Conservation (phyloP, 2,329 filamentous ascomycete species). For the Acrocalymma vagum region DNA sequence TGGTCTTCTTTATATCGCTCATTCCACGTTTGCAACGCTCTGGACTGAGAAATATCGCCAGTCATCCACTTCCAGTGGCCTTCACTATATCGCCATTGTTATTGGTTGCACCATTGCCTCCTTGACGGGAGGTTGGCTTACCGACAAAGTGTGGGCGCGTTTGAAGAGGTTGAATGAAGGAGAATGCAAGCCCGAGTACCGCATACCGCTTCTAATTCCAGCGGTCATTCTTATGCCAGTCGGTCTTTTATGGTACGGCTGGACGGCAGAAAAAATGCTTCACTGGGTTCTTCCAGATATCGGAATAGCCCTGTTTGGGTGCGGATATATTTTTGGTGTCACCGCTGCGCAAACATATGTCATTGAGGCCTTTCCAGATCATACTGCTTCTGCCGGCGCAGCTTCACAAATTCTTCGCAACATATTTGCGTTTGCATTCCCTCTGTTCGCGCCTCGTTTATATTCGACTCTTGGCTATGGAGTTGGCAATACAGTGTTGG, state of each 20-base stretch:
- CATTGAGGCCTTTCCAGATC: slow-evolving; percentile 64
- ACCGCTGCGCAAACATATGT: slow-evolving; percentile 65
- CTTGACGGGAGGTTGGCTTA: slow-evolving; percentile 50
- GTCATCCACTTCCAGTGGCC: slow-evolving; percentile 15
- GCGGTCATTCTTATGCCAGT: slow-evolving; percentile 32
- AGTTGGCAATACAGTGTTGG: slow-evolving; percentile 40
- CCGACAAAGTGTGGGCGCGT: slow-evolving; percentile 53
- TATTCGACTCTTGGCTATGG: slow-evolving; percentile 45
- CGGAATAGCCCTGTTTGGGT: slow-evolving; percentile 57
- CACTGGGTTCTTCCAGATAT: slow-evolving; percentile 64
- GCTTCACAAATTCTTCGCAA: slow-evolving; percentile 45
- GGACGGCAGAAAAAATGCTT: slow-evolving; percentile 59
- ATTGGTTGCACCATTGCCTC: slow-evolving; percentile 62
- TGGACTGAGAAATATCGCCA: slow-evolving; percentile 30
- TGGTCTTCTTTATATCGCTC: slow-evolving; percentile 39
- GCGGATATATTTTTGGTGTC: slow-evolving; percentile 31
- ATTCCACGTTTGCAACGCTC: slow-evolving; percentile 29
- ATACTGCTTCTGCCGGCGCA: slow-evolving; percentile 66
- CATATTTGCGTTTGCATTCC: slow-evolving; percentile 36
- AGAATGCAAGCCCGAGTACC: slow-evolving; percentile 23
- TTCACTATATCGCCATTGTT: slow-evolving; percentile 59
- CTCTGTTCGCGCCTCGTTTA: slow-evolving; percentile 46
- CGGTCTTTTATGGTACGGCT: slow-evolving; percentile 58
- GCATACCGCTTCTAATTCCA: slow-evolving; percentile 27
- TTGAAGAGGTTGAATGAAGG: slow-evolving; percentile 8